These are phyloP conservation scores for Colletotrichum gloeosporioides DNA, from an alignment of 2,329 filamentous ascomycete species.

Conservation along the genomic window DNA sequence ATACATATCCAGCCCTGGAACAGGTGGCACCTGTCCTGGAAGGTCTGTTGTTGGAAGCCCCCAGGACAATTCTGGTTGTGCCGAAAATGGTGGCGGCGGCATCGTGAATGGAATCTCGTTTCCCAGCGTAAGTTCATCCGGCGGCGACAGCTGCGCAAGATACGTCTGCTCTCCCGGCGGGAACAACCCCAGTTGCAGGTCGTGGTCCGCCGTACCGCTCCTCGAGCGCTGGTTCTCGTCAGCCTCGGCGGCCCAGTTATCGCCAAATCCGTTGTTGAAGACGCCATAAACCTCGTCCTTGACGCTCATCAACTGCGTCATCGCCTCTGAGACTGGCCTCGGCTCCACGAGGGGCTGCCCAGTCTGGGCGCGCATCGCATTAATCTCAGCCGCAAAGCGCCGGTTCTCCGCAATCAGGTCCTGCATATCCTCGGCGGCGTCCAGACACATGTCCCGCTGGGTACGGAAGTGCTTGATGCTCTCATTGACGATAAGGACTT, in stretches of 20 bases:
- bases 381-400: background rate
- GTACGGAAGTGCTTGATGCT: background rate
- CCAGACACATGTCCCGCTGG: background rate
- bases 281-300: background rate
- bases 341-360: background rate
- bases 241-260: background rate
- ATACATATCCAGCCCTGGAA: background rate
- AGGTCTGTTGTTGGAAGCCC: background rate
- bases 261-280: background rate
- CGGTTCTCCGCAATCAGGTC: background rate
- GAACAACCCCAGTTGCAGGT: background rate
- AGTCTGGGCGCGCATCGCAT: background rate
- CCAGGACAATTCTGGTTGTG: background rate
- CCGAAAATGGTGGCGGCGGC: background rate
- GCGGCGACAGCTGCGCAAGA: background rate
- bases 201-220: background rate
- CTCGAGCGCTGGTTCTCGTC: background rate
- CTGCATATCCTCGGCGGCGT: background rate
- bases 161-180: background rate
- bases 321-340: background rate
- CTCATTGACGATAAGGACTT: background rate
- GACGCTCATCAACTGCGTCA: background rate
- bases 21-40: background rate
- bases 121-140: background rate
- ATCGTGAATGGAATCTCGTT: background rate